A percentile compares a stretch with the other conserved stretches of the same genome.
phyloP scores from a whole-genome alignment of 768 basidiomycete species.

The Tephrocybe sp. region DNA sequence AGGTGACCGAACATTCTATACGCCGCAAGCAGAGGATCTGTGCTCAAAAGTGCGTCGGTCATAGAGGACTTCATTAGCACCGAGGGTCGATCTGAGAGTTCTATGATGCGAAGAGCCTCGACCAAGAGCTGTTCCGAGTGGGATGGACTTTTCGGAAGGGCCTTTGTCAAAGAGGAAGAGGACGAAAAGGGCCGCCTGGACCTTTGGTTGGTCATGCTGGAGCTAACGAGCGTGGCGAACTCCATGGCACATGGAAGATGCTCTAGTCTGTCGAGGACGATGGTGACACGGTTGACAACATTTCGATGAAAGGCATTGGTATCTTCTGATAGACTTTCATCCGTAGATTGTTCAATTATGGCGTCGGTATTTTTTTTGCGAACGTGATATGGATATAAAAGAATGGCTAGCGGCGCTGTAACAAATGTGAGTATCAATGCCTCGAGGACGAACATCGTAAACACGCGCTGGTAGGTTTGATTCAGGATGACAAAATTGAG shows the following conservation, averaged over 20 bases:
- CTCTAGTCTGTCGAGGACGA: constrained; percentile 89
- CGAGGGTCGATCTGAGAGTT: constrained; percentile 81
- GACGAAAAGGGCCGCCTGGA: constrained; percentile 5
- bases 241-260: constrained; percentile 90
- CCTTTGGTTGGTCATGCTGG: constrained; percentile 15
- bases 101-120: constrained; percentile 84
- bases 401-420: constrained; percentile 74
- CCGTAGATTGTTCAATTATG: constrained; percentile 31
- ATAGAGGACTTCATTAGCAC: constrained; percentile 82
- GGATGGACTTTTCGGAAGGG: too few species aligned
- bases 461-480: constrained; percentile 51
- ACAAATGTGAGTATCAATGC: constrained; percentile 81
- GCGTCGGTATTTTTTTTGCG: constrained; percentile 50
- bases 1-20: constrained; percentile 77
- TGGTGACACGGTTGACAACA: constrained; percentile 53
- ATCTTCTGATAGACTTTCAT: constrained; percentile 5
- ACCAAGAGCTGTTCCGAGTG: constrained; percentile 34
- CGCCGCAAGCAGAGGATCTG: constrained; percentile 70
- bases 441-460: constrained; percentile 94
- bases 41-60: constrained; percentile 63
- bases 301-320: background rate
- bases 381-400: constrained; percentile 62
- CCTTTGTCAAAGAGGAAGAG: constrained; percentile 7
- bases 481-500: background rate
- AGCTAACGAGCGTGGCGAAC: constrained; percentile 77